Evolutionary conservation across 495 filamentous ascomycete species (phyloP), one percentile per base, ranked within the genome.

Genomic region (Trichoderma reesei): DNA sequence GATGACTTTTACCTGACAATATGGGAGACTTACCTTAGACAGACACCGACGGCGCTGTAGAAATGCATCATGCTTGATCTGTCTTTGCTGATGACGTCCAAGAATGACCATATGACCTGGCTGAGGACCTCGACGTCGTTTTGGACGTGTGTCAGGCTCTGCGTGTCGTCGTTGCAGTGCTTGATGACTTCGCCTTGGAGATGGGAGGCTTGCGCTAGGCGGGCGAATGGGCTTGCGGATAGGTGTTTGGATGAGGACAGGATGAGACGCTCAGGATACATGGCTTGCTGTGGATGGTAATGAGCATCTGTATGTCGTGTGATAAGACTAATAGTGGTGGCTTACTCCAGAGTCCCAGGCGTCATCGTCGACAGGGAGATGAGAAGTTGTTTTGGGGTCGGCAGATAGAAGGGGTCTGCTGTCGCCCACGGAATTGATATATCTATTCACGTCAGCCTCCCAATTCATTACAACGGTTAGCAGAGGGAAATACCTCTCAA

Each of bases 1-100:
- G 26, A 26, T 26, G 26, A 26, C 26, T 26, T 26, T 26, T 26
- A 1, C 1, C 26, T 26, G 26, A 26, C 26, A 26, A 26, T 26
- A 26, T 26, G 26, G 26, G 26, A 10, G 2, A 56, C 26, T 56
- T 16, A 56, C 51, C 51, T 56, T 14, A 56, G 26, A 34, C 51
- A 56, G 11, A 56, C 51, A 11, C 51, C 51, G 11, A 56, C 51
- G 20, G 51, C 10, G 51, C 51, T 56, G 26, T 56, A 56, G 11
- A 33, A 56, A 16, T 56, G 51, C 51, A 56, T 56, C 51, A 56
- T 56, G 26, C 51, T 56, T 2, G 26, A 8, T 34, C 26, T 56
- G 51, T 56, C 51, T 56, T 56, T 56, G 51, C 51, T 16, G 51
- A 56, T 56, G 31, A 56, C 31, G 11, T 56, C 51, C 34, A 56